A percentile compares a stretch with the other conserved stretches of the same genome.
These are phyloP conservation scores for Cetraspora pellucida DNA, from an alignment of 192 early-diverging fungal genomes.

Conservation along the genomic window DNA sequence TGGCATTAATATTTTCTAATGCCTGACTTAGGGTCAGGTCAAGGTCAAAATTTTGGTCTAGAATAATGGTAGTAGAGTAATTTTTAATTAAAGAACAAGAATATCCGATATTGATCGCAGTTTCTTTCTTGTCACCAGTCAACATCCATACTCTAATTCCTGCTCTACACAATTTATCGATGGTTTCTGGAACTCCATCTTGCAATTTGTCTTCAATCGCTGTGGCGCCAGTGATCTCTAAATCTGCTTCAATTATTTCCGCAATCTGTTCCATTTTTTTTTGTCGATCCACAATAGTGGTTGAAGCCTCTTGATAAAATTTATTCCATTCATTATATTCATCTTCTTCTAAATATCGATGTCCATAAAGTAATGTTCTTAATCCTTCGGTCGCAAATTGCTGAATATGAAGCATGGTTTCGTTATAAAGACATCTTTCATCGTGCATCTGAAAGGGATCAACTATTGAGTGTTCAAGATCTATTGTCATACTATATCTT, in stretches of 20 bases:
- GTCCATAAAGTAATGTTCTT: conserved; percentile 81
- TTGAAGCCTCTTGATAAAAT: conserved; percentile 70
- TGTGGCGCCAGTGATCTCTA: conserved; percentile 79
- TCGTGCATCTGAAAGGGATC: conserved; percentile 36
- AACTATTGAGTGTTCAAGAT: conserved; percentile 37
- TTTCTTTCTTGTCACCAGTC: conserved; percentile 91
- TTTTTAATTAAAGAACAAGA: conserved; percentile 69
- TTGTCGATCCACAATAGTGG: conserved; percentile 65
- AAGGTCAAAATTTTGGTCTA: conserved; percentile 45
- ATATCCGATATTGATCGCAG: conserved; percentile 89
- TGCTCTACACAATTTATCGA: conserved; percentile 72
- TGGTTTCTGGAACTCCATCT: conserved; percentile 82
- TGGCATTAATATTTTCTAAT: conserved; percentile 44
- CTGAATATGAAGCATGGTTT: conserved; percentile 66
- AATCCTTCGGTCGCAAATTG: conserved; percentile 77
- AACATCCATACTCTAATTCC: conserved; percentile 89
- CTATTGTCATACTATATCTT: conserved; percentile 38
- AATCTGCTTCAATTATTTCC: conserved; percentile 71
- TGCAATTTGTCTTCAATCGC: conserved; percentile 93
- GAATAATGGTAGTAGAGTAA: conserved; percentile 50
- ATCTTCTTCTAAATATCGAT: conserved; percentile 60
- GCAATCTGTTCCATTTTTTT: conserved; percentile 59
- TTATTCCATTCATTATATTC: conserved; percentile 72
- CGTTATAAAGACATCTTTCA: conserved; percentile 60
- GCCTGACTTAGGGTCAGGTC: conserved; percentile 40